A percentile compares a stretch with the other conserved stretches of the same genome.
phyloP scores from a whole-genome alignment of 1,139 yeast species.

The Blastobotrys persicus region DNA sequence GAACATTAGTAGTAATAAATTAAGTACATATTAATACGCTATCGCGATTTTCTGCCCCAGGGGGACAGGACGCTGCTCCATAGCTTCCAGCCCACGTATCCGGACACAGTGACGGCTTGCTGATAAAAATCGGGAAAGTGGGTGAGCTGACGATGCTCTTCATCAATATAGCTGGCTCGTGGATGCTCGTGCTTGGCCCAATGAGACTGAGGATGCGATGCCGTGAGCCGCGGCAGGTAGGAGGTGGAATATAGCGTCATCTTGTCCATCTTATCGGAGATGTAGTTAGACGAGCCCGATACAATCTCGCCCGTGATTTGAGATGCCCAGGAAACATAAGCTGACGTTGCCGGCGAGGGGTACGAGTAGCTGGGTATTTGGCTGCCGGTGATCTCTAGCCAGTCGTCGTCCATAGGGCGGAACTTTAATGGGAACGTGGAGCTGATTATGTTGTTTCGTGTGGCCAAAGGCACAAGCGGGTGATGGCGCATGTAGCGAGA shows the following conservation, averaged over 20 bases:
- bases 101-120: slow-evolving; percentile 28
- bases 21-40: background rate
- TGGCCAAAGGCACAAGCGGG: slow-evolving; percentile 30
- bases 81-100: slow-evolving; percentile 29
- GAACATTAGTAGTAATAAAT: background rate
- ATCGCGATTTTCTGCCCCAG: slow-evolving; percentile 22
- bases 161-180: background rate
- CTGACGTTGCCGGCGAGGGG: slow-evolving; percentile 12
- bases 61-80: slow-evolving; percentile 22
- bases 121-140: slow-evolving; percentile 26
- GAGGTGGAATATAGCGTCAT: slow-evolving; percentile 12
- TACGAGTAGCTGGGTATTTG: slow-evolving; percentile 9
- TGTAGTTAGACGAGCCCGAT: slow-evolving; percentile 25
- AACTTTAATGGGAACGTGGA: slow-evolving; percentile 26
- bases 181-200: slow-evolving; percentile 10
- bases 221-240: slow-evolving; percentile 6
- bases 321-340: slow-evolving; percentile 24
- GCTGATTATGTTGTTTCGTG: slow-evolving; percentile 24
- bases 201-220: slow-evolving; percentile 9
- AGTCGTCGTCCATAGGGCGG: slow-evolving; percentile 31
- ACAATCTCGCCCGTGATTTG: slow-evolving; percentile 28
- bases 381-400: slow-evolving; percentile 25
- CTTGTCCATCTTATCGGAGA: slow-evolving; percentile 22
- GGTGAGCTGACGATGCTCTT: slow-evolving; percentile 8
- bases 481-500: slow-evolving; percentile 20